Evolutionary conservation across 345 rosid genomes (phyloP).

Genomic region (Brassica incana): DNA sequence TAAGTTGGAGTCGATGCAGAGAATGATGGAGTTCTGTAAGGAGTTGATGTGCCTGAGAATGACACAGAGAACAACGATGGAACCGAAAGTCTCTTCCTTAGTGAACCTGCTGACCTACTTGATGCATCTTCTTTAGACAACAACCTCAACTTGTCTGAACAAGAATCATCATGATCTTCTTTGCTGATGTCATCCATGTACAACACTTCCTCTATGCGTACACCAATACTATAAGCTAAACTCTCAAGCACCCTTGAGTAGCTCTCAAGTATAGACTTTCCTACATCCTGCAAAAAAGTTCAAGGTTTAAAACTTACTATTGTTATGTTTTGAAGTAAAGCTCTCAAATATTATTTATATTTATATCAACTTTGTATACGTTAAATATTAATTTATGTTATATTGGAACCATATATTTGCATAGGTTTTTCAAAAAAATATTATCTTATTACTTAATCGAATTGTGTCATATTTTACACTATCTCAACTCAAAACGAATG

Average conservation of each 20-base stretch:
- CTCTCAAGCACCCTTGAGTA: slow-evolving; percentile 94
- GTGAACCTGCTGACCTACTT: slow-evolving; percentile 52
- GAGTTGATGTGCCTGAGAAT: slow-evolving; percentile 50
- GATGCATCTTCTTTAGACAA: slow-evolving; percentile 44
- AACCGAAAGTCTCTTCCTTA: slow-evolving; percentile 58
- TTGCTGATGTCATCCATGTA: slow-evolving; percentile 84
- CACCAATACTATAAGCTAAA: slow-evolving; percentile 79
- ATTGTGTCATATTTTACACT: no score
- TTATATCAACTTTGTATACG: no score
- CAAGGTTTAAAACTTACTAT: background rate
- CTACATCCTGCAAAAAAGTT: slow-evolving; percentile 66
- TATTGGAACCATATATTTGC: no score
- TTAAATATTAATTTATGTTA: no score
- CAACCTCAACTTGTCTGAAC: slow-evolving; percentile 39
- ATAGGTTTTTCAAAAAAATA: no score
- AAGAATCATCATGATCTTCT: slow-evolving; percentile 45
- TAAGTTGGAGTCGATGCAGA: slow-evolving; percentile 58
- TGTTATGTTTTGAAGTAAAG: background rate
- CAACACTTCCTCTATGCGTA: slow-evolving; percentile 83
- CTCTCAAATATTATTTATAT: no score
- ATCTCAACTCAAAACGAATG: no score
- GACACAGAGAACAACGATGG: slow-evolving; percentile 61
- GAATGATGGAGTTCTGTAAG: slow-evolving; percentile 63
- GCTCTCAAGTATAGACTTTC: slow-evolving; percentile 93
- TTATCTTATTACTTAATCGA: no score